Evolutionary conservation across 192 early-diverging fungal genomes (phyloP).

Genomic region (Coemansia sp.): DNA sequence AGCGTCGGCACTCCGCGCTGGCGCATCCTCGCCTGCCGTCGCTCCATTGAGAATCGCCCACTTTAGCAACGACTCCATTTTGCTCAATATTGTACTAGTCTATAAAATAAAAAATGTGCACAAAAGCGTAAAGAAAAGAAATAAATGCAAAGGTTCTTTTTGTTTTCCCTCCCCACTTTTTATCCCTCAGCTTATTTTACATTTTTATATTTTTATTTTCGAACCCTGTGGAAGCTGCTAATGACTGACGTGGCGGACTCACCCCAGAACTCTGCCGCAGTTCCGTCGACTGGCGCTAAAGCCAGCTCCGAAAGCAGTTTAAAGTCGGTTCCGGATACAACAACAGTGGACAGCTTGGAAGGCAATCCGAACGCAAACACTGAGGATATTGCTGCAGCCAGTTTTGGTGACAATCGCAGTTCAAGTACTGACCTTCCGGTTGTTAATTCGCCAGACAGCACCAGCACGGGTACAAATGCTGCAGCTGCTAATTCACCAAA

Average conservation of each 20-base stretch:
- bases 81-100: not conserved
- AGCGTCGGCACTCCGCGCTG: conserved; percentile 28
- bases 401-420: not conserved
- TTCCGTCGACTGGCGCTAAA: not conserved
- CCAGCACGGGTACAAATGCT: not conserved
- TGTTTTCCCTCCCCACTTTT: not conserved
- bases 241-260: conserved; percentile 12
- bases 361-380: not conserved
- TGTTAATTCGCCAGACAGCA: conserved; percentile 3
- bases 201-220: conserved; percentile 5
- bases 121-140: not conserved
- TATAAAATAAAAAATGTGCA: not conserved
- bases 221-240: conserved; percentile 7
- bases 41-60: conserved; percentile 80
- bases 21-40: conserved; percentile 68
- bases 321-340: conserved; percentile 4
- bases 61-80: conserved; percentile 76
- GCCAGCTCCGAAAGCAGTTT: not conserved
- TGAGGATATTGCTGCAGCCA: not conserved
- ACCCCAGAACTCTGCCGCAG: not conserved
- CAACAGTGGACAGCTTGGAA: not conserved
- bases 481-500: not conserved
- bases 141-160: not conserved
- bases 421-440: not conserved
- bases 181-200: conserved; percentile 7